phyloP scores from a whole-genome alignment of 2,329 filamentous ascomycete species.

The Penicillium capsulatum region DNA sequence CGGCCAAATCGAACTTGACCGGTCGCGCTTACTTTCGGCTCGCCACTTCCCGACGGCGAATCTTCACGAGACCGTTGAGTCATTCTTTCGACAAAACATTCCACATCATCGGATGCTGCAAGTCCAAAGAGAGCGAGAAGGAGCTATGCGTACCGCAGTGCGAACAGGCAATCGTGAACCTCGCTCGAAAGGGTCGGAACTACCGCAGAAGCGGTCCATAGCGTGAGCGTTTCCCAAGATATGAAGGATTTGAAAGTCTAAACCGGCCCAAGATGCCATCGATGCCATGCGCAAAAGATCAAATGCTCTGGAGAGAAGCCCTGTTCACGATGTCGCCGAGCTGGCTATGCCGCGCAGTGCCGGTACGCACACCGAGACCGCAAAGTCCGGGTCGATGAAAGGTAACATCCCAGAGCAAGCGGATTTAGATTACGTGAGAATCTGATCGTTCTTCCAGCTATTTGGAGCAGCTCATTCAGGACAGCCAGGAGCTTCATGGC shows the following conservation, averaged over 20 bases:
- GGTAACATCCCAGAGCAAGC: conserved; percentile 8
- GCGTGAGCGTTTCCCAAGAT: conserved; percentile 9
- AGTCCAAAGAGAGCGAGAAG: too few relatives aligned
- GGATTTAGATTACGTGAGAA: background rate
- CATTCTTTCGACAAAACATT: conserved; percentile 1
- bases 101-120: too few relatives aligned
- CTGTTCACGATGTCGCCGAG: conserved; percentile 14
- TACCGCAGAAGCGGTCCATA: conserved; percentile 17
- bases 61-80: too few relatives aligned
- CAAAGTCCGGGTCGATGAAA: conserved; percentile 18
- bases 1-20: too few relatives aligned
- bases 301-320: conserved; percentile 20
- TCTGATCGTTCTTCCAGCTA: conserved; percentile 1
- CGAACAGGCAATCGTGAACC: too few relatives aligned
- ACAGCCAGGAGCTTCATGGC: conserved; percentile 6
- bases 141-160: too few relatives aligned
- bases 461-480: conserved; percentile 8
- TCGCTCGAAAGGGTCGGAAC: too few relatives aligned
- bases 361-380: conserved; percentile 18
- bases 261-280: conserved; percentile 8
- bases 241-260: background rate
- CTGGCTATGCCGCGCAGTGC: conserved; percentile 11
- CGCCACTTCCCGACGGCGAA: too few relatives aligned
- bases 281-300: conserved; percentile 21
- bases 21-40: too few relatives aligned